These are phyloP conservation scores for Salmacisia buchloeana DNA, from an alignment of 1,284 basidiomycete genomes.

Conservation along the genomic window DNA sequence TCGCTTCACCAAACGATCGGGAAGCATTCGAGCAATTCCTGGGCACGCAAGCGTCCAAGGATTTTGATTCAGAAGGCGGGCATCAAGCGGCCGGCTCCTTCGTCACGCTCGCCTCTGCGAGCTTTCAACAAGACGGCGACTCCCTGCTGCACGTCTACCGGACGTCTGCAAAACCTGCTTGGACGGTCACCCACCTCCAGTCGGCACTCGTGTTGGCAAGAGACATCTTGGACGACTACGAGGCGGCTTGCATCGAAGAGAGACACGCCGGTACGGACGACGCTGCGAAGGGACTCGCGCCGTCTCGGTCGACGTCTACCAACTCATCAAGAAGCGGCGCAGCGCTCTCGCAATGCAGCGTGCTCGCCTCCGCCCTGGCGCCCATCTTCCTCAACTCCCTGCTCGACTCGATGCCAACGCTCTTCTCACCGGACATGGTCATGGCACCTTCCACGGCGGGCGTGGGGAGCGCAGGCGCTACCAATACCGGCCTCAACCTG, in stretches of 20 bases:
- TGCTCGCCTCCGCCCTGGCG: conserved; percentile 19
- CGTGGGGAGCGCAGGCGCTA: conserved; percentile 17
- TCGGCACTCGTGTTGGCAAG: neutral
- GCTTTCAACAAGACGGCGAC: neutral
- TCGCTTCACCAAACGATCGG: conserved; percentile 27
- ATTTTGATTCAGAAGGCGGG: neutral
- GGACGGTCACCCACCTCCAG: conserved; percentile 11
- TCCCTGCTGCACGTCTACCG: conserved; percentile 17
- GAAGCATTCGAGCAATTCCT: conserved; percentile 33
- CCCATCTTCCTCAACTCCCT: conserved; percentile 18
- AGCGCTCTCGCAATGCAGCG: conserved; percentile 13
- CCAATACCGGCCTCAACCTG: conserved; percentile 19
- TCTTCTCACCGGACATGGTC: conserved; percentile 26
- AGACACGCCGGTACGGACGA: too few species aligned
- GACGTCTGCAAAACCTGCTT: conserved; percentile 9
- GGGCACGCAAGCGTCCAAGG: conserved; percentile 8
- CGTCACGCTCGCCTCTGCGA: neutral
- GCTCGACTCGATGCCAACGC: conserved; percentile 20
- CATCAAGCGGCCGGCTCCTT: neutral
- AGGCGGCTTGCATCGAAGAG: neutral
- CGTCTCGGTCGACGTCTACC: too few species aligned
- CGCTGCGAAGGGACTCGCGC: too few species aligned
- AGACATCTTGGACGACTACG: neutral
- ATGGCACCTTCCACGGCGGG: conserved; percentile 14
- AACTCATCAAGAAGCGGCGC: neutral